phyloP scores from a whole-genome alignment of 352 stramenopile genomes.

The Globisporangium megalacanthum region DNA sequence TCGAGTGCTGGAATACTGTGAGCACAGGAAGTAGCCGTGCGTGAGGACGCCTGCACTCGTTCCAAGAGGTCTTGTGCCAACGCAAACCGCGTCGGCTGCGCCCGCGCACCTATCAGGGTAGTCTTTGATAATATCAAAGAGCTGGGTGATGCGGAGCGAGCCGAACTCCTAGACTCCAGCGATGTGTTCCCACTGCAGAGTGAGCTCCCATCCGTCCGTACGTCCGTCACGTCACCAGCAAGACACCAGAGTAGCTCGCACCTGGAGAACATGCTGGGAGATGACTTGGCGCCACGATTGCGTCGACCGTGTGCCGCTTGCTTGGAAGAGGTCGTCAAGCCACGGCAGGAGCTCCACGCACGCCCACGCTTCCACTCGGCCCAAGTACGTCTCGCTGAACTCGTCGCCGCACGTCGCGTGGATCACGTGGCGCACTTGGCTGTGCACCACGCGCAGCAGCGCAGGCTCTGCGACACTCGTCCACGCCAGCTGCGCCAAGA shows the following conservation, averaged over 20 bases:
- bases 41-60: neutral
- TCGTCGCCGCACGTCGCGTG: conserved; percentile 40
- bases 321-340: conserved; percentile 46
- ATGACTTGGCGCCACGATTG: conserved; percentile 42
- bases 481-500: conserved; percentile 57
- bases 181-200: neutral
- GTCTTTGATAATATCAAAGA: conserved; percentile 97
- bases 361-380: conserved; percentile 44
- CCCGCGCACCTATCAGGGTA: conserved; percentile 89
- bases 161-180: conserved; percentile 42
- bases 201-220: too few relatives aligned
- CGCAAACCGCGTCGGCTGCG: neutral
- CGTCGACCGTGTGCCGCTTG: neutral
- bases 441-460: conserved; percentile 44
- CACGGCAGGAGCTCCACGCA: conserved; percentile 49
- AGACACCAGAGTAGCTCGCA: neutral
- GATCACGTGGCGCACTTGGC: conserved; percentile 50
- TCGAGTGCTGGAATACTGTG: conserved; percentile 58
- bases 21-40: neutral
- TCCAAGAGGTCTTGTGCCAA: neutral
- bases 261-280: conserved; percentile 36
- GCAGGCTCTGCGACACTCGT: conserved; percentile 42
- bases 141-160: conserved; percentile 81
- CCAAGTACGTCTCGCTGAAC: conserved; percentile 40
- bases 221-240: neutral